phyloP scores from a whole-genome alignment of 306 rosid genomes.

The Sphenostylis stenocarpa region DNA sequence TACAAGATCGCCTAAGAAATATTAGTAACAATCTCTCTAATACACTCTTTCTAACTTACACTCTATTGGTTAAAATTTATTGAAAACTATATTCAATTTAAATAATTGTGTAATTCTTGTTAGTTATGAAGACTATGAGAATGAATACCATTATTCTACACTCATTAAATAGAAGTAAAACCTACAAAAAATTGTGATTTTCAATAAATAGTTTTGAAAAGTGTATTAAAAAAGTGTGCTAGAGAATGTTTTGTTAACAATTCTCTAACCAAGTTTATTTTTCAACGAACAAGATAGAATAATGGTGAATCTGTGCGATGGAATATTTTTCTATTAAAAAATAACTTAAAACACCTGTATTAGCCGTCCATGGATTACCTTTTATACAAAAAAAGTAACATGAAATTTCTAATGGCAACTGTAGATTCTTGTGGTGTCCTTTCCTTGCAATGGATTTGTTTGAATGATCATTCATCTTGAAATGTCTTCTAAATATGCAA shows the following conservation, averaged over 20 bases:
- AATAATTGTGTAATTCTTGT: too few species aligned
- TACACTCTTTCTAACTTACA: too few species aligned
- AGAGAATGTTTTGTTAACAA: too few species aligned
- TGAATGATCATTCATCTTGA: not conserved
- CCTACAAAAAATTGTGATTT: too few species aligned
- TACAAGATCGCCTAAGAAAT: not conserved
- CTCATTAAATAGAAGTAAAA: too few species aligned
- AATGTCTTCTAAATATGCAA: conserved; percentile 13
- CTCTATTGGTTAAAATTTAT: too few species aligned
- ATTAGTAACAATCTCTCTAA: too few species aligned
- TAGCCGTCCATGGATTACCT: not conserved
- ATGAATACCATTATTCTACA: too few species aligned
- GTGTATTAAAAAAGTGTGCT: too few species aligned
- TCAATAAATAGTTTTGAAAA: too few species aligned
- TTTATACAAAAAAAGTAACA: not conserved
- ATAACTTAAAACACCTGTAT: not conserved
- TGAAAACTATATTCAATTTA: too few species aligned
- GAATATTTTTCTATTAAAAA: not conserved
- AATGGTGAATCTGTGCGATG: not conserved
- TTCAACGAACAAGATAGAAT: not conserved
- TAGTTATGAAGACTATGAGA: too few species aligned
- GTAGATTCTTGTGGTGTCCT: not conserved
- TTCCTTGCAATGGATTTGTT: not conserved
- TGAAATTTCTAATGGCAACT: not conserved
- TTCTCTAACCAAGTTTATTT: not conserved